Base-by-base conservation (phyloP, 495 filamentous ascomycete species). In the Penicillium herquei region DNA sequence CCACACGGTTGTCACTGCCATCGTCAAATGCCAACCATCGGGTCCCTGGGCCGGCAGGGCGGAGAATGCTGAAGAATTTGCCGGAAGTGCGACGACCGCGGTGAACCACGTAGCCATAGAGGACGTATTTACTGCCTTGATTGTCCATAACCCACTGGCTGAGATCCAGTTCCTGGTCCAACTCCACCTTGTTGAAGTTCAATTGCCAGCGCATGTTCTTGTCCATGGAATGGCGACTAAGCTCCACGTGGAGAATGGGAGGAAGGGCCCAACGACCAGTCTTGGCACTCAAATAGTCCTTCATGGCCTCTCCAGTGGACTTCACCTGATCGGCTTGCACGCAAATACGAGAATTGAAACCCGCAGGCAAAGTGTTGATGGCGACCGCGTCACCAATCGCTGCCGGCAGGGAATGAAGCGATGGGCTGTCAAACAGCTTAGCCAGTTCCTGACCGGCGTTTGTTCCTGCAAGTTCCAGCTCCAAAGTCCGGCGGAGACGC, bases 101-200 rank as follows among this genome's bases (percentile, higher is more conserved):
- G 58, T 87, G 85, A 4, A 86, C 83, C 14, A 86, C 71, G 45
- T 86, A 82, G 13, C 83, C 83, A 56, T 82, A 86, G 1, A 88
- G 75, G 0, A 78, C 74, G 60, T 87, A 88, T 3, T 75, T 64
- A 50, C 76, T 62, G 12, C 50, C 62, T 31, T 73, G 60, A 0
- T 61, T 65, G 37, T 75, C 63, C n/a, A 68, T 46, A 6, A 73
- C 62, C 52, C 62, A 73, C 1, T 65, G 62, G 12, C 67, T 59
- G 12, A 87, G 67, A 43, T 72, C 71, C 16, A 87, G 57, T 13
- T 73, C 64, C 34, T 86, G 81, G 37, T 87, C 75, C 17, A 87
- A 56, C 2, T 77, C 71, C 11, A 88, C 76, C 16, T 74, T 72
- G 56, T 86, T 78, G 43, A 79, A 76, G n/a, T 81, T 64, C 54